Evolutionary conservation across 2,329 filamentous ascomycete genomes (phyloP), one percentile per base, ranked within the genome.

Genomic region (Aspergillus sp.): DNA sequence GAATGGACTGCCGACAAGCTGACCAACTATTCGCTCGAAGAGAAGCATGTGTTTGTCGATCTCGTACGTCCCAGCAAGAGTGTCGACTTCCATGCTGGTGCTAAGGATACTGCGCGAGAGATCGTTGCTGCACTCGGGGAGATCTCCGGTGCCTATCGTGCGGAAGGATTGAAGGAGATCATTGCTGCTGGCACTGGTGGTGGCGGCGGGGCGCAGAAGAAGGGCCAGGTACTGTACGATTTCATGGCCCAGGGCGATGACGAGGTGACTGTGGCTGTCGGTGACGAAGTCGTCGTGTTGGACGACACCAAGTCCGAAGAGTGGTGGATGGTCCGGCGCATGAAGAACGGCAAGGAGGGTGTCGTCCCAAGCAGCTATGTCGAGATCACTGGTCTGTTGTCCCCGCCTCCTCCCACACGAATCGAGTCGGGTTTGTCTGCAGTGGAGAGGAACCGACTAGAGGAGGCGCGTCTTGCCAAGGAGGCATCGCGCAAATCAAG

Each of bases 341-440:
- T 97, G 58, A 95, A 91, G 76, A 97, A 91, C 68, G 91, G 91
- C 62, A 94, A 91, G 68, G 91, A 97, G 75, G 94, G 94, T 36
- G 94, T 99, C 21, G 92, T 99, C 7, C 94, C 94, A 13, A 94
- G 91, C 77, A 96, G 91, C 73, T 99, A 97, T 66, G 87, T 99
- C 62, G 93, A 99, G 71, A 78, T 96, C 48, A 92, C 85, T 19
- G 91, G 90, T 50, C 82, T 82, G 11, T 71, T 87, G 20, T 40
- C 45, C 6, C 70, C 81, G 7, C 74, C 81, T 4, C 75, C 81
- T 32, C 71, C 79, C 36, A 76, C 78, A 10, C 84, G 85, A 6
- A 64, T 86, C 44, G 82, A 84, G 54, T 79, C 81, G 16, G 84
- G 80, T 20, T 74, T 79, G 65, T 91, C 89, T 6, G 83, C 81